Evolutionary conservation across 371 early-diverging fungal genomes (phyloP).

Genomic region (Dentiscutata heterogama): DNA sequence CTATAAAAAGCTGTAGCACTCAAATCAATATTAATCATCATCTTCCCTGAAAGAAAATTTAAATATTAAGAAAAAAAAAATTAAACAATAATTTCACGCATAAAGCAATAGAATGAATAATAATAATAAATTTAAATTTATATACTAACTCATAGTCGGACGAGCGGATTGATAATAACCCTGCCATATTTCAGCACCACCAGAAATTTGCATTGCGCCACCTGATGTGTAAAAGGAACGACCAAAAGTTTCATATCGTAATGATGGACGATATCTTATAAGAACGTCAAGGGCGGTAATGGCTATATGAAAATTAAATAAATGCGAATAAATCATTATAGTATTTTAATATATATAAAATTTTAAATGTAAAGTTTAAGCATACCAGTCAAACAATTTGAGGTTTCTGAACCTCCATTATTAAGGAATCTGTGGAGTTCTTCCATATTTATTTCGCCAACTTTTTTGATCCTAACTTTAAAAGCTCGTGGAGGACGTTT

Average conservation of each 20-base stretch:
- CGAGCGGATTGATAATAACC: conserved; percentile 92
- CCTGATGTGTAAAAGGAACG: conserved; percentile 87
- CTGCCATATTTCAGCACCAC: conserved; percentile 91
- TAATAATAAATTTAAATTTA: conserved; percentile 23
- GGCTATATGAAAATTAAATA: conserved; percentile 52
- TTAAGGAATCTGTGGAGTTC: conserved; percentile 64
- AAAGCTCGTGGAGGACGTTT: conserved; percentile 50
- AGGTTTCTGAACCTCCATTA: conserved; percentile 53
- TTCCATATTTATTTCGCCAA: conserved; percentile 65
- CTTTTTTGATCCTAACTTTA: conserved; percentile 65
- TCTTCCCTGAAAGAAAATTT: conserved; percentile 49
- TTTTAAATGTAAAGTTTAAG: background rate
- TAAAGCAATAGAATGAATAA: background rate
- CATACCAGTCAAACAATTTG: conserved; percentile 61
- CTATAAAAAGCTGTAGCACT: conserved; percentile 88
- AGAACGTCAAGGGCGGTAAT: conserved; percentile 85
- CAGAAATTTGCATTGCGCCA: conserved; percentile 63
- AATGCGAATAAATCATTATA: background rate
- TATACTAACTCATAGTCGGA: conserved; percentile 66
- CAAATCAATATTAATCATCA: conserved; percentile 87
- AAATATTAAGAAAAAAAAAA: conserved; percentile 58
- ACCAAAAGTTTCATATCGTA: conserved; percentile 77
- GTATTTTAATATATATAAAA: background rate
- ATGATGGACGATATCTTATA: conserved; percentile 78
- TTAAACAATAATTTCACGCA: background rate